Conservation (phyloP, 164 flowering plant genomes). For the Saururus chinensis region DNA sequence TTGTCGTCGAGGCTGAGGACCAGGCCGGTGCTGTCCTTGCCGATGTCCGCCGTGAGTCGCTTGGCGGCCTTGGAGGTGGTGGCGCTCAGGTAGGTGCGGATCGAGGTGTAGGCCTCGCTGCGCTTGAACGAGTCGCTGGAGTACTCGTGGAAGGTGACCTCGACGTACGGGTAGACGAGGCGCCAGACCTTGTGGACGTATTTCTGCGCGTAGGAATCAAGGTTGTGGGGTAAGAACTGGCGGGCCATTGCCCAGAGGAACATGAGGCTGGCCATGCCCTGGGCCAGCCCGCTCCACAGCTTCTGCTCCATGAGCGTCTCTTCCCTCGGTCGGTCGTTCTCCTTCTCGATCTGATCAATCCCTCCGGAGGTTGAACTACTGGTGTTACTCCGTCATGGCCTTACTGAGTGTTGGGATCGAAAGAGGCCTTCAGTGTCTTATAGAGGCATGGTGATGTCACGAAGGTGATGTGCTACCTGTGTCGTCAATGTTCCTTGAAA, state of each 20-base stretch:
- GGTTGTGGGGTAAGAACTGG: slow-evolving; percentile 32
- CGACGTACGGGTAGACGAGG: slow-evolving; percentile 29
- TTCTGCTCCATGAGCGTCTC: too few species aligned
- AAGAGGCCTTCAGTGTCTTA: too few species aligned
- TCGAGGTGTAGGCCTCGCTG: slow-evolving; percentile 35
- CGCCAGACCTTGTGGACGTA: slow-evolving; percentile 14
- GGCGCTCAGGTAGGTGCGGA: slow-evolving; percentile 41
- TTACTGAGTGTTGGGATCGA: too few species aligned
- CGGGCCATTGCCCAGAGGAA: slow-evolving; percentile 35
- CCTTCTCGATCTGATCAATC: too few species aligned
- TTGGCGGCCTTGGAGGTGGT: slow-evolving; percentile 32
- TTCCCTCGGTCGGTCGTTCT: too few species aligned
- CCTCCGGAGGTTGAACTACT: too few species aligned
- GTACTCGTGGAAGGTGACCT: slow-evolving; percentile 8
- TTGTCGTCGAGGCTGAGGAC: slow-evolving; percentile 22
- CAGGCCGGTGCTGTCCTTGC: slow-evolving; percentile 21
- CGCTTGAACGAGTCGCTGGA: slow-evolving; percentile 29
- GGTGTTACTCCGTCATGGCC: too few species aligned
- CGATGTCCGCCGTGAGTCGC: slow-evolving; percentile 40
- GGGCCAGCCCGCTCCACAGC: too few species aligned
- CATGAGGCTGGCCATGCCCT: slow-evolving; percentile 32
- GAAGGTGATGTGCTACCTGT: too few species aligned
- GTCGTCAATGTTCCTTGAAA: too few species aligned
- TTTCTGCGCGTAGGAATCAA: slow-evolving; percentile 20
- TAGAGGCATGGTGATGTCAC: too few species aligned